Evolutionary conservation across 2,329 filamentous ascomycete genomes (phyloP).

Genomic region (Plectosphaerella sp.): DNA sequence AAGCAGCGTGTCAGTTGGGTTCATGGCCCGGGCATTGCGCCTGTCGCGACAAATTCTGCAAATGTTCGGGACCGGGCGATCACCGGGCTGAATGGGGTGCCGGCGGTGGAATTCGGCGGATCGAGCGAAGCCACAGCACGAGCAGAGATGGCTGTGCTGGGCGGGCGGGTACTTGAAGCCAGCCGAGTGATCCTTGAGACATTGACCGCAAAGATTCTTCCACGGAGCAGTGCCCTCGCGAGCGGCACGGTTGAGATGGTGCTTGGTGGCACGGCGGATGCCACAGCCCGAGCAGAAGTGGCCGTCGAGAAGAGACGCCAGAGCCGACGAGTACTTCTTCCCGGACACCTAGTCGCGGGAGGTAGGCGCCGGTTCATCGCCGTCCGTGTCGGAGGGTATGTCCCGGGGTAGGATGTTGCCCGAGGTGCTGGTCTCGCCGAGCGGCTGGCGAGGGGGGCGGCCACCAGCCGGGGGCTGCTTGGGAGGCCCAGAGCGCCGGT

Average conservation of each 20-base stretch:
- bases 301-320: conserved; percentile 4
- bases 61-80: conserved; percentile 24
- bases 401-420: not conserved
- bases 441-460: not conserved
- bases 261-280: conserved; percentile 10
- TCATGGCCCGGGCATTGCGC: not conserved
- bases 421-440: not conserved
- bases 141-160: conserved; percentile 20
- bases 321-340: not conserved
- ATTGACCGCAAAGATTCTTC: conserved; percentile 11
- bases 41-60: conserved; percentile 27
- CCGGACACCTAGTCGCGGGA: conserved; percentile 3
- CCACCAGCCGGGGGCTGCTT: not conserved
- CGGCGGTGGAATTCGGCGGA: conserved; percentile 28
- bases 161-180: not conserved
- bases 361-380: not conserved
- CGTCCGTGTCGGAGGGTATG: not conserved
- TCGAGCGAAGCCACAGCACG: conserved; percentile 27
- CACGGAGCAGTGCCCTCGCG: conserved; percentile 5
- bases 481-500: not conserved
- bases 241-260: conserved; percentile 7
- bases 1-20: conserved; percentile 6
- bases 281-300: conserved; percentile 12
- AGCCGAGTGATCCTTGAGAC: conserved; percentile 6
- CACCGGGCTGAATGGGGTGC: conserved; percentile 19